These are phyloP conservation scores for Crassisporium funariophilum DNA, from an alignment of 768 basidiomycete genomes.

Conservation along the genomic window DNA sequence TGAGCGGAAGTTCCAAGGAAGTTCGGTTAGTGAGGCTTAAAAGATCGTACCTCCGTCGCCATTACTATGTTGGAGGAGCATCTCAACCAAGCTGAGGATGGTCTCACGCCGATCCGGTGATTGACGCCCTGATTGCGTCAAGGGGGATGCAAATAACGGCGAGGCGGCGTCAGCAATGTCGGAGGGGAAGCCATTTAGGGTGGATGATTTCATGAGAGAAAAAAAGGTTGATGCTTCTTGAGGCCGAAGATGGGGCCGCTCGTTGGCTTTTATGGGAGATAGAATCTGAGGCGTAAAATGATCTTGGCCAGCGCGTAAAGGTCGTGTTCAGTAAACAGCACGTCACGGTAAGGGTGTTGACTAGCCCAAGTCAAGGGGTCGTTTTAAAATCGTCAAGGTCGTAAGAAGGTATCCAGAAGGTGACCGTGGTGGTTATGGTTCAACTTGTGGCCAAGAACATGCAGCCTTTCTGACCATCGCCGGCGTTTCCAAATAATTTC, in stretches of 20 bases:
- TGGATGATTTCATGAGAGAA: conserved; percentile 10
- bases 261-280: conserved; percentile 15
- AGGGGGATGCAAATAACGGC: conserved; percentile 18
- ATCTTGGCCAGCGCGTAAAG: conserved; percentile 12
- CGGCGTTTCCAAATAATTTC: too few relatives aligned
- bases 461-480: not conserved
- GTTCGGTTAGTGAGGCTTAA: not conserved
- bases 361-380: too few relatives aligned
- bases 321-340: conserved; percentile 12
- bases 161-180: conserved; percentile 22
- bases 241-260: not conserved
- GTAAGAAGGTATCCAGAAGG: not conserved
- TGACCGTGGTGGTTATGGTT: not conserved
- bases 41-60: conserved; percentile 31
- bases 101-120: conserved; percentile 45
- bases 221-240: not conserved
- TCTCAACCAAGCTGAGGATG: conserved; percentile 52
- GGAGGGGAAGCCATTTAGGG: conserved; percentile 3
- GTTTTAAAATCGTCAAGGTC: too few relatives aligned
- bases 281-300: not conserved
- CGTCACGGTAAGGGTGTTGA: too few relatives aligned
- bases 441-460: not conserved
- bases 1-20: not conserved
- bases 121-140: conserved; percentile 24
- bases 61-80: conserved; percentile 44